Conservation (phyloP, 345 rosid species). For the Citrus sinensis region DNA sequence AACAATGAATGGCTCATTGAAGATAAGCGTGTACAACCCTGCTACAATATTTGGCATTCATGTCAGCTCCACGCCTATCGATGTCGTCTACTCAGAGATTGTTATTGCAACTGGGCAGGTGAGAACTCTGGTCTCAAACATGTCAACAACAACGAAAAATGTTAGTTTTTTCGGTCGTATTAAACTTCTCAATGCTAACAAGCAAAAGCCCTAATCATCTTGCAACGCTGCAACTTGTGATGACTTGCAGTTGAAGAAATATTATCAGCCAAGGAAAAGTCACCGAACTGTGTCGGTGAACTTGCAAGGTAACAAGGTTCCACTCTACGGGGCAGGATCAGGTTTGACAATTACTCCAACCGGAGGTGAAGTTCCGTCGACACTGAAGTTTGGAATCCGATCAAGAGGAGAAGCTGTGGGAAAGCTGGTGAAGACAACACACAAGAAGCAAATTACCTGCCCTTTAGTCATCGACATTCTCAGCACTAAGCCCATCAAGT, state of each 20-base stretch:
- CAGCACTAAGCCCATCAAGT: slow-evolving; percentile 47
- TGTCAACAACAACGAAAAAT: not conserved
- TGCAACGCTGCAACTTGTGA: not conserved
- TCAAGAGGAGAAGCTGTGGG: slow-evolving; percentile 80
- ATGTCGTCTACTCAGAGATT: slow-evolving; percentile 55
- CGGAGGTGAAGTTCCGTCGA: slow-evolving; percentile 45
- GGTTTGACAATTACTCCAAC: slow-evolving; percentile 40
- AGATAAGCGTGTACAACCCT: slow-evolving; percentile 62
- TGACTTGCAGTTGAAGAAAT: slow-evolving; percentile 59
- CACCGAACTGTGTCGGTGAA: slow-evolving; percentile 44
- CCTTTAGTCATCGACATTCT: slow-evolving; percentile 56
- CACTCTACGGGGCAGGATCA: slow-evolving; percentile 77
- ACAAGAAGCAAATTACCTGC: slow-evolving; percentile 49
- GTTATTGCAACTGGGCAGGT: slow-evolving; percentile 70
- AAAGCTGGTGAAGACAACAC: slow-evolving; percentile 66
- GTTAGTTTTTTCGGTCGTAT: not conserved
- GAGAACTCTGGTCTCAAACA: not conserved
- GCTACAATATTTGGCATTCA: slow-evolving; percentile 77
- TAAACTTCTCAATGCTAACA: not conserved
- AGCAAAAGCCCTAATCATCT: not conserved
- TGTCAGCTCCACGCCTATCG: slow-evolving; percentile 58
- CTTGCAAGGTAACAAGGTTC: slow-evolving; percentile 64
- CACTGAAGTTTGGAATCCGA: slow-evolving; percentile 48
- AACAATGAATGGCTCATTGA: slow-evolving; percentile 62
- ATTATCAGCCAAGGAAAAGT: slow-evolving; percentile 75